Base-by-base conservation (phyloP, 208 protist genomes). In the Crithidia acanthocephali region DNA sequence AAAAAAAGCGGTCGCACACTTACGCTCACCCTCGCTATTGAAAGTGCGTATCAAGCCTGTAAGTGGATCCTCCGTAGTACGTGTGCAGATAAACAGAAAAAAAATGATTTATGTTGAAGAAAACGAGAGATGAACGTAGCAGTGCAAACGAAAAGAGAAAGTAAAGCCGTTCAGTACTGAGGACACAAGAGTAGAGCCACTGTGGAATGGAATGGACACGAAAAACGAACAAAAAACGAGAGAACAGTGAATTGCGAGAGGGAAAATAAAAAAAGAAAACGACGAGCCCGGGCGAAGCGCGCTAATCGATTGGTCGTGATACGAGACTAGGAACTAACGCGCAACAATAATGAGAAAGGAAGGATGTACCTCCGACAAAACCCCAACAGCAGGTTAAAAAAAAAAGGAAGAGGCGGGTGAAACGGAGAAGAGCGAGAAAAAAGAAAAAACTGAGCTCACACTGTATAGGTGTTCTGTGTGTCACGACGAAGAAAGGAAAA, bases 71-170 rank as follows among this genome's bases (percentile, higher is more conserved):
- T n/a, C n/a, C n/a, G n/a, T n/a, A n/a, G n/a, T n/a, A n/a, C n/a
- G n/a, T n/a, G n/a, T n/a, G n/a, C 35, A 40, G 35, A 40, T 40
- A 58, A 45, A 8, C 13, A 56, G 37, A 42, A 56, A 67, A 67
- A 35, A 27, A 16, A 28, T 6, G 68, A 74, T 30, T 53, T 48
- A 67, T 20, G 18, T 48, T 5, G 11, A 48, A 4, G 44, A 44
- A 40, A n/a, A n/a, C n/a, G n/a, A n/a, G n/a, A n/a, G 40, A 33
- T 42, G 50, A 68, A 28, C 28, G 45, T 35, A 56, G 55, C 55
- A 56, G 42, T 45, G 30, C 18, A 53, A 50, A 65, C 33, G 62
- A 65, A 57, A 50, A 40, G 40, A 33, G 52, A 72, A 42, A 59
- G 52, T 53, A 62, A 65, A 58, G 44, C 15, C 48, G 48, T 53